Evolutionary conservation across 805 yeast species (phyloP), one percentile per base, ranked within the genome.

Genomic region (Maudiozyma barnettii): DNA sequence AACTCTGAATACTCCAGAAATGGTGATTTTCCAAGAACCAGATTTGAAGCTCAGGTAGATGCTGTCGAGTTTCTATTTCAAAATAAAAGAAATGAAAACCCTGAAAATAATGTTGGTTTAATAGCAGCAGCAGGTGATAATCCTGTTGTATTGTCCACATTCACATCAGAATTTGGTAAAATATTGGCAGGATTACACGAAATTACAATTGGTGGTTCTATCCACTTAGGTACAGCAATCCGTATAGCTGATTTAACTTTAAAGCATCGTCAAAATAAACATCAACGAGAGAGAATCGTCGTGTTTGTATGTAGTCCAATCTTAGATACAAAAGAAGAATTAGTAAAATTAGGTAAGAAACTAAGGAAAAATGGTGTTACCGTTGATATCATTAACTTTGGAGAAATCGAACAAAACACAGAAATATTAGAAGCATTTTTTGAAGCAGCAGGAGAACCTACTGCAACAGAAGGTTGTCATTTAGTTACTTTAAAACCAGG

Each of bases 1-100:
- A 91, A 89, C 74, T 88, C 96, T 45, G 99, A 93, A 70, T 91
- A 76, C 67, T 85, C 90, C 79, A 77, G 99, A 60, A 93, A 93
- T 64, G 99, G 98, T 30, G 99, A 93, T 66, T 93, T 82, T 60
- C 76, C 85, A 35, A 80, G 95, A 16, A 82, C 90, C 14, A 76
- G 99, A 59, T 90, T 81, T 63, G 95, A 85, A 53, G 96, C 98
- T 1, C 96, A 93, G 67, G 72, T 85, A 51, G 95, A 93, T 52
- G 81, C 96, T 9, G 89, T 90, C 26, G 93, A 88, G 56, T 73
- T 81, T 56, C 79, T 93, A 41, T 95, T 93, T 71, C 83, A 84
- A 53, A 79, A 85, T 53, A 91, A 93, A 68, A 79, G 87, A 52
- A 82, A 83, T 61, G 72, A 89, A 45, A 93, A 95, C 65, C 97